phyloP scores from a whole-genome alignment of 75 land plant species.

The Azolla pinnata region DNA sequence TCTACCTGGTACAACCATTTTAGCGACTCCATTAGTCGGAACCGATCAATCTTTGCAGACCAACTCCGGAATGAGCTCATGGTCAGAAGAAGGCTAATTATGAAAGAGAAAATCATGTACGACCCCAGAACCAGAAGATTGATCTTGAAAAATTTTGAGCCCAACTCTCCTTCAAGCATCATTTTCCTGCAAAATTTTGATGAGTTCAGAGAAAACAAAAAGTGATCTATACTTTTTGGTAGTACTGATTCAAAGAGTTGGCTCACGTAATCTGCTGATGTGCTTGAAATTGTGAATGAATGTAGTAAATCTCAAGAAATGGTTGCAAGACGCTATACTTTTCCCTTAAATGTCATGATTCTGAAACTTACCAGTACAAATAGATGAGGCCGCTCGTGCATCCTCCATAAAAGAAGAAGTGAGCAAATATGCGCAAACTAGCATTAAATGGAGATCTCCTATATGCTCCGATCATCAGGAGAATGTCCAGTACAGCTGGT shows the following conservation, averaged over 20 bases:
- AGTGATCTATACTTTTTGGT: no score
- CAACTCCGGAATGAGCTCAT: slow-evolving; percentile 50
- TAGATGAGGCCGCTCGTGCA: slow-evolving; percentile 38
- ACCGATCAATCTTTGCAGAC: slow-evolving; percentile 47
- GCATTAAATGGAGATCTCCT: slow-evolving; percentile 60
- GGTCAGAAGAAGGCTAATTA: slow-evolving; percentile 43
- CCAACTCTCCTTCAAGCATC: slow-evolving; percentile 43
- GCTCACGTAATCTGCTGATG: no score
- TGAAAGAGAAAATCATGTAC: slow-evolving; percentile 53
- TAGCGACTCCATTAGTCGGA: slow-evolving; percentile 53
- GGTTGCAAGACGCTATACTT: background rate
- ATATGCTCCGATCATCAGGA: slow-evolving; percentile 85
- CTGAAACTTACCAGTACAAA: slow-evolving; percentile 55
- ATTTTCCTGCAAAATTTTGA: no score
- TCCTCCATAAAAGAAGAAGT: slow-evolving; percentile 65
- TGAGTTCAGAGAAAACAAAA: no score
- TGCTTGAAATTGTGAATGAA: background rate
- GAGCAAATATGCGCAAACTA: slow-evolving; percentile 53
- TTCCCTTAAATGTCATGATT: background rate
- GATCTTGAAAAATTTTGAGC: slow-evolving; percentile 58
- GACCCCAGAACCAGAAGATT: slow-evolving; percentile 61
- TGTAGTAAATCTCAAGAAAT: background rate
- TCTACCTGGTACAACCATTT: slow-evolving; percentile 93
- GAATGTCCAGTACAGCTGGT: slow-evolving; percentile 65
- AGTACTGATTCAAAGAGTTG: background rate